Evolutionary conservation across 2,329 filamentous ascomycete species (phyloP).

Genomic region (Penicillium hesseltinei): DNA sequence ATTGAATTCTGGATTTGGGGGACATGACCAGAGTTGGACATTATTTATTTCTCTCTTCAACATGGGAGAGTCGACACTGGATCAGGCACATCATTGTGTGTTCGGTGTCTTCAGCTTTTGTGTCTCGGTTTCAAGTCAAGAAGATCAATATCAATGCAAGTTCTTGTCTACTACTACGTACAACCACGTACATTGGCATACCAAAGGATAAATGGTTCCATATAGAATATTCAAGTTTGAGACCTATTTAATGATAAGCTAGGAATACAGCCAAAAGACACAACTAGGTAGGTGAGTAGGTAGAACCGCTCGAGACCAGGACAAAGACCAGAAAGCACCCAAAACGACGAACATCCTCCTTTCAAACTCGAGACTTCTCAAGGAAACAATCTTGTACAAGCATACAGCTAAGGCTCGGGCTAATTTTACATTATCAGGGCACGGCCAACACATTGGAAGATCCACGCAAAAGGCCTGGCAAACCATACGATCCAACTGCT

Average conservation of each 20-base stretch:
- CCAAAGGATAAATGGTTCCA: not conserved
- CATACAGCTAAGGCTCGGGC: not conserved
- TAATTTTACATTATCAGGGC: slow-evolving; percentile 25
- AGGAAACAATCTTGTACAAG: not conserved
- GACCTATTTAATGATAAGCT: slow-evolving; percentile 2
- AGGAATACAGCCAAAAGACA: not conserved
- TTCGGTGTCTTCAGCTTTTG: not conserved
- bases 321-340: not conserved
- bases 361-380: not conserved
- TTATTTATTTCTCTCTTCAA: slow-evolving; percentile 25
- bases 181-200: not conserved
- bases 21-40: slow-evolving; percentile 17
- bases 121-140: not conserved
- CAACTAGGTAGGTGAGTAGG: not conserved
- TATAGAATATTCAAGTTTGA: not conserved
- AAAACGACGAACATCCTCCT: not conserved
- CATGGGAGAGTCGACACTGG: slow-evolving; percentile 15
- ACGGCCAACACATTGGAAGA: slow-evolving; percentile 29
- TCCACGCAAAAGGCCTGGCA: slow-evolving; percentile 34
- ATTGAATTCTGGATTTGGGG: not conserved
- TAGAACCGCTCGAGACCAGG: not conserved
- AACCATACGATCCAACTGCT: slow-evolving; percentile 41
- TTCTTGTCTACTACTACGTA: not conserved
- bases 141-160: not conserved
- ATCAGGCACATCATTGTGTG: not conserved